These are phyloP conservation scores for Rutstroemia sp. DNA, from an alignment of 2,329 filamentous ascomycete genomes.

Conservation along the genomic window DNA sequence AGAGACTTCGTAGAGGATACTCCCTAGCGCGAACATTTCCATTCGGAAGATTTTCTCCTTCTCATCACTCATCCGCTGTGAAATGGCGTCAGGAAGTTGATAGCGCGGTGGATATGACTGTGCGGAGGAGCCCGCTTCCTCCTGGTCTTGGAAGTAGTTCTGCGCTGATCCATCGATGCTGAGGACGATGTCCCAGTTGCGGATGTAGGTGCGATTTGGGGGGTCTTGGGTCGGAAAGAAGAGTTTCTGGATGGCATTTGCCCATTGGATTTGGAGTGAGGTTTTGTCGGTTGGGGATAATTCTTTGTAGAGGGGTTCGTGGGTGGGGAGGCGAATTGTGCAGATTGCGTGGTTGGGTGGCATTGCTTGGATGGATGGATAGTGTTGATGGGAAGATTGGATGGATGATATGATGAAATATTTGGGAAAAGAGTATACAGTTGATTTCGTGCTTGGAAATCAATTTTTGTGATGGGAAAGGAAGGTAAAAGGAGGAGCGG, in stretches of 20 bases:
- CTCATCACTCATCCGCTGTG: neutral
- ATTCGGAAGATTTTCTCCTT: neutral
- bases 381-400: neutral
- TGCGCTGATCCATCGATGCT: neutral
- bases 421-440: neutral
- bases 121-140: neutral
- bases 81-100: neutral
- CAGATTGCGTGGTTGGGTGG: neutral
- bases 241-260: neutral
- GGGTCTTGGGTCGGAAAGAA: neutral
- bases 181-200: neutral
- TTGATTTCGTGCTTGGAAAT: too few relatives aligned
- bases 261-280: neutral
- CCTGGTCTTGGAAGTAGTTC: neutral
- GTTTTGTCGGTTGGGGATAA: neutral
- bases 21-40: neutral
- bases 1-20: neutral
- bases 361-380: neutral
- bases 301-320: neutral
- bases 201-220: neutral
- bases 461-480: too few relatives aligned
- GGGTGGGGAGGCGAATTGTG: neutral
- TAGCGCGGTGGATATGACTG: neutral
- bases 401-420: neutral
- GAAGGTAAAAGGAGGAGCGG: too few relatives aligned